Base-by-base conservation (phyloP, 352 stramenopile genomes). In the Phytophthora pseudosyringae region DNA sequence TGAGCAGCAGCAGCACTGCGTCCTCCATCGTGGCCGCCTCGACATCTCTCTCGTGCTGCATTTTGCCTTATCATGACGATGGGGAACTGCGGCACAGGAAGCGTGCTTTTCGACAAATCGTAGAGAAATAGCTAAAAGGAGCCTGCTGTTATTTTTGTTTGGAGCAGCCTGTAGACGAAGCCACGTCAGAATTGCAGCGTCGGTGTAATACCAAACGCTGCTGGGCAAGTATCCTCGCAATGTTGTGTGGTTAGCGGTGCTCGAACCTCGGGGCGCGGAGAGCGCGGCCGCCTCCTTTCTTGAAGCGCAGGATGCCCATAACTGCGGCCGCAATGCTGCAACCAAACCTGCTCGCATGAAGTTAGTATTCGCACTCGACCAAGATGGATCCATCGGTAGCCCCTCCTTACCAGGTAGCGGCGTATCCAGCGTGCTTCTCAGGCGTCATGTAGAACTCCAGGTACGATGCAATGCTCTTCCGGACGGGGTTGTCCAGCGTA, bases 391-490 rank as follows among this genome's bases (percentile, higher is more conserved):
- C 29, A 21, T 58, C 29, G 51, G 31, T 33, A 61, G 21, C 16
- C 39, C 5, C 7, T 39, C 33, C 75, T 43, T 83, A 95, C 88
- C 88, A 96, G 5, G 86, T 96, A 25, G 76, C 81, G 3, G 88
- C 88, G 48, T 96, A 96, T 35, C 81, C 86, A 4, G 82, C 86
- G 67, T 96, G 88, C 67, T 94, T 96, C 49, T 86, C 75, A 21
- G 88, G 88, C 5, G 88, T 94, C 88, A 96, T 96, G 84, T 96
- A 94, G 60, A 96, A 96, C 47, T 91, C 83, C 55, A 90, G 59
- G 70, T 94, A 96, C 35, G 83, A 93, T 18, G 78, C 69, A 29
- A 93, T 69, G 39, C 73, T 90, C 67, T 96, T 96, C 63, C 83
- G 84, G 18, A 93, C 45, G 4, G 83, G 86, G 28, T 89, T 76